Conservation (phyloP, 345 rosid genomes). For the Camelina sativa region DNA sequence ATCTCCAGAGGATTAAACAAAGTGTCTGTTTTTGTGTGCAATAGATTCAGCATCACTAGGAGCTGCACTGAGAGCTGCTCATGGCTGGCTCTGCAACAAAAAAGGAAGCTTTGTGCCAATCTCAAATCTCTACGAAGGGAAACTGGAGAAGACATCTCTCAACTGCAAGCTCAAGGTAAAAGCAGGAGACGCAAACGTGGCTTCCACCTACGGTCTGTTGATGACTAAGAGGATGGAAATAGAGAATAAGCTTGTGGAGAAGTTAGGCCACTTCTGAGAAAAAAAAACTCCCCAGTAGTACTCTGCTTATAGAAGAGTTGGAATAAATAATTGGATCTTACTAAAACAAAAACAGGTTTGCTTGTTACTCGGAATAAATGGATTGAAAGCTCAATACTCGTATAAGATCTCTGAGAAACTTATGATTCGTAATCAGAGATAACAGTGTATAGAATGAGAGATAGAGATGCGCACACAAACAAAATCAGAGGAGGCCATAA, state of each 20-base stretch:
- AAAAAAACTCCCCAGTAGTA: neutral
- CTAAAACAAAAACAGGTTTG: neutral
- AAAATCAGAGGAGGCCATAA: neutral
- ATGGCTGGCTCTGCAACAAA: slow-evolving; percentile 83
- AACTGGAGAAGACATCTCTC: slow-evolving; percentile 66
- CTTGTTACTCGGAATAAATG: neutral
- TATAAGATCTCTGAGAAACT: neutral
- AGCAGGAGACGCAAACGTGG: slow-evolving; percentile 58
- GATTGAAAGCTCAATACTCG: neutral
- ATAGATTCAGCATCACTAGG: slow-evolving; percentile 96
- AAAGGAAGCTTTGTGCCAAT: slow-evolving; percentile 71
- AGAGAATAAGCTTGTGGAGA: slow-evolving; percentile 67
- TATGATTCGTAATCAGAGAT: too few species aligned
- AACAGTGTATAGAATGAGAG: neutral
- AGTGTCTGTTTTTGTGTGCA: neutral
- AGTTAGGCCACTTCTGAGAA: slow-evolving; percentile 64
- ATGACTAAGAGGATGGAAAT: slow-evolving; percentile 81
- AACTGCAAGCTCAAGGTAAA: slow-evolving; percentile 66
- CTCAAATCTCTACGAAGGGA: slow-evolving; percentile 65
- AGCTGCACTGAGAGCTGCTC: slow-evolving; percentile 90
- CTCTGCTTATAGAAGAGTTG: neutral
- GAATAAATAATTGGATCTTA: neutral
- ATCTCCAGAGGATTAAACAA: slow-evolving; percentile 13
- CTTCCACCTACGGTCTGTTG: slow-evolving; percentile 54
- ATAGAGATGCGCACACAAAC: neutral